These are phyloP conservation scores for Apophysomyces trapeziformis DNA, from an alignment of 371 early-diverging fungal species.

Conservation along the genomic window DNA sequence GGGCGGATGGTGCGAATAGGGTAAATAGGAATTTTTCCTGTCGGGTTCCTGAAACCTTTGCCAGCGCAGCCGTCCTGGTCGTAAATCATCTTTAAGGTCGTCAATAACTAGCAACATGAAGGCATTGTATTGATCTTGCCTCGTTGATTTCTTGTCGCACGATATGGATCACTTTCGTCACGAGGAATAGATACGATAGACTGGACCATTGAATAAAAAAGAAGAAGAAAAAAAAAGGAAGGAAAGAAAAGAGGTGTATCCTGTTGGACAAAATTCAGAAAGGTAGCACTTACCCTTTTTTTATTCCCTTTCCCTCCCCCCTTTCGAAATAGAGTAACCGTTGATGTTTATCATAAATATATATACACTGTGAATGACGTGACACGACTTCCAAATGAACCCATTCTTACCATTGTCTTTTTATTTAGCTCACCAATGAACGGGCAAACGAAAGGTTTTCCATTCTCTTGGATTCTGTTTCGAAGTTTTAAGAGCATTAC, in stretches of 20 bases:
- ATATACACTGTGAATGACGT: no score
- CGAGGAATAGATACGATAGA: background rate
- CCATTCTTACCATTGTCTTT: no score
- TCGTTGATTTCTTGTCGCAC: background rate
- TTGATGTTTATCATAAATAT: no score
- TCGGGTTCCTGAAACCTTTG: background rate
- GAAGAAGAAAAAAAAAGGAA: background rate
- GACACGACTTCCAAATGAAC: no score
- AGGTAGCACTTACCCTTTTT: background rate
- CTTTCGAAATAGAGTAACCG: no score
- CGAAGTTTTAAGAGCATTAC: no score
- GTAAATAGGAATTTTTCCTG: background rate
- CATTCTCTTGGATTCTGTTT: no score
- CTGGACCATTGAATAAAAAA: background rate
- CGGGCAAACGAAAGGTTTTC: no score
- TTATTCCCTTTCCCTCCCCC: background rate
- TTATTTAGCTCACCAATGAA: no score
- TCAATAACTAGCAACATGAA: background rate
- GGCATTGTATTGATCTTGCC: background rate
- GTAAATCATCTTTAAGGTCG: background rate
- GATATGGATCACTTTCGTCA: background rate
- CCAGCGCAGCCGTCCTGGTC: background rate
- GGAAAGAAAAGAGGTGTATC: background rate
- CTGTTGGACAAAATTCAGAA: background rate
- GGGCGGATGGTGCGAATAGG: conserved; percentile 3